Base-by-base conservation (phyloP, 2,329 filamentous ascomycete genomes). In the Diplodia mutila region DNA sequence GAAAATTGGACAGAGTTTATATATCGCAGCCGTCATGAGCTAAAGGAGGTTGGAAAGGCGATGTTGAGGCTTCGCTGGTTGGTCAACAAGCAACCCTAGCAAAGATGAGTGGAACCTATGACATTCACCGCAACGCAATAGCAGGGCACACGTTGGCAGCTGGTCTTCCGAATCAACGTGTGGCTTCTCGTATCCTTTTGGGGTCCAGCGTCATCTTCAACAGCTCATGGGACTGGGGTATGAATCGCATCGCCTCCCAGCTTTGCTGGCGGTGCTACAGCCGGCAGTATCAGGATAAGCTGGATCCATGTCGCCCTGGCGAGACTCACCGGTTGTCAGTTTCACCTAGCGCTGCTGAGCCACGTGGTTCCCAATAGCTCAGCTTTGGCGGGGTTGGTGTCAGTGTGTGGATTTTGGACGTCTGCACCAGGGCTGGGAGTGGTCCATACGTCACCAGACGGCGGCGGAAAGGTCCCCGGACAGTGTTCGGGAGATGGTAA, bases 361-460 rank as follows among this genome's bases (percentile, higher is more conserved):
- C 46, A 63, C 59, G 59, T 63, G 46, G 59, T 32, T 25, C 6
- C n/a, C 39, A 14, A 32, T 32, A 32, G 39, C 46, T 61, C 57
- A 34, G 39, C 23, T 9, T n/a, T 27, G 53, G 34, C 39, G 48
- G 37, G 42, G 42, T 42, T 63, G 59, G 57, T 49, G 27, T n/a
- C 29, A 23, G 23, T 11, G 49, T 51, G 59, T 48, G 46, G 46
- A 51, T 21, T 63, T n/a, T 51, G 27, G 12, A 25, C n/a, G 42
- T 27, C 29, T 9, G 59, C n/a, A n/a, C 49, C 59, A 39, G 59
- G 59, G 59, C 59, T 63, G 29, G 3, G n/a, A 37, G 32, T 18
- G 59, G 59, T 46, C 59, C 59, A 63, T 63, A 63, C 59, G 59
- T 63, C 59, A 63, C 46, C 27, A 12, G 46, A 18, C 5, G 46